Percentiles rank a stretch among this genome's conserved stretches.
These are phyloP conservation scores for Globisporangium sylvaticum DNA, from an alignment of 352 stramenopile genomes.

Conservation along the genomic window DNA sequence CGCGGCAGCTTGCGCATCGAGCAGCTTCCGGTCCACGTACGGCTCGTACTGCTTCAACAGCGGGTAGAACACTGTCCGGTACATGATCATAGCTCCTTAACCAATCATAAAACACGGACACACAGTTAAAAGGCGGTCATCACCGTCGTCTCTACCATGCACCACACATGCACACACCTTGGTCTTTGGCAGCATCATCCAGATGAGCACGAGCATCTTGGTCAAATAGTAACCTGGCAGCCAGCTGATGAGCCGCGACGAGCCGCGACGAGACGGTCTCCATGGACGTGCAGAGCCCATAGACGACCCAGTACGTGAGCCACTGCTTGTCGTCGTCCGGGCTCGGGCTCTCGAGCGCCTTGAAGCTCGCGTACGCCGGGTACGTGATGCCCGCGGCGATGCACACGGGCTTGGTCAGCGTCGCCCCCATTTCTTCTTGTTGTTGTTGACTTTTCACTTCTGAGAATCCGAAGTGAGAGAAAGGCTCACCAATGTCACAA, in stretches of 20 bases:
- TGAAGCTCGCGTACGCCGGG: slow-evolving; percentile 71
- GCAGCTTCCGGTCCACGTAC: slow-evolving; percentile 59
- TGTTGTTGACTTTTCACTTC: not conserved
- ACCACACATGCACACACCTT: slow-evolving; percentile 23
- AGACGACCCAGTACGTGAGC: slow-evolving; percentile 97
- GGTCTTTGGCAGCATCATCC: slow-evolving; percentile 93
- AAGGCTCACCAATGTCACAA: not conserved
- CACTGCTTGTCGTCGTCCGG: slow-evolving; percentile 70
- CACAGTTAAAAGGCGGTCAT: not conserved
- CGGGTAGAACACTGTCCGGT: slow-evolving; percentile 50
- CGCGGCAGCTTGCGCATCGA: slow-evolving; percentile 37
- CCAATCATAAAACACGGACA: not conserved
- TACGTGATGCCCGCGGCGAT: slow-evolving; percentile 55
- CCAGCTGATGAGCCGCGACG: slow-evolving; percentile 41
- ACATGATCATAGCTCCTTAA: slow-evolving; percentile 64
- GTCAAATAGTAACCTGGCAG: slow-evolving; percentile 95
- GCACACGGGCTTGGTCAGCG: slow-evolving; percentile 50
- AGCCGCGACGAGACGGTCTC: slow-evolving; percentile 65
- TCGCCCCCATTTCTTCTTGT: slow-evolving; percentile 36
- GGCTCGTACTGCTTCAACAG: slow-evolving; percentile 73
- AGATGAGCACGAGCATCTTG: slow-evolving; percentile 95
- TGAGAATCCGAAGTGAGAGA: slow-evolving; percentile 4
- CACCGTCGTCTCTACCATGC: not conserved
- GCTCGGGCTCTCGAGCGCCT: slow-evolving; percentile 54
- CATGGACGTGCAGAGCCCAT: slow-evolving; percentile 91